These are phyloP conservation scores for Acmispon strigosus DNA, from an alignment of 306 rosid species.

Conservation along the genomic window DNA sequence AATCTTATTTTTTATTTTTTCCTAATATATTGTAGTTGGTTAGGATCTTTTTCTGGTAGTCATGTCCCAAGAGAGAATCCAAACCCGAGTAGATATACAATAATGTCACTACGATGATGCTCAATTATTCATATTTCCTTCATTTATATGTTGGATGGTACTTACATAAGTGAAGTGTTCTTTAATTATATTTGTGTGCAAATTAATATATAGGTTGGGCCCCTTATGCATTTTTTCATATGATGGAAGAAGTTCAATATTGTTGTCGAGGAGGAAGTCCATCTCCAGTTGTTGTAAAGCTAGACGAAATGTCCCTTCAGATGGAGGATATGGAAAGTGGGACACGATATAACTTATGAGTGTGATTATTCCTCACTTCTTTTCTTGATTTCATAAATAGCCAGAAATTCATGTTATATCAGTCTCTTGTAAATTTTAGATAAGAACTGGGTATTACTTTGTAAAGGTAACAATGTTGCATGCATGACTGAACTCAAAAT, in stretches of 20 bases:
- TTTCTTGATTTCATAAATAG: neutral
- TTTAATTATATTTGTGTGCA: neutral
- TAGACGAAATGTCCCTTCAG: neutral
- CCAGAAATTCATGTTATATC: neutral
- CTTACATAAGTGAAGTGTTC: neutral
- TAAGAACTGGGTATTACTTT: too few relatives aligned
- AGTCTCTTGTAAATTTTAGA: neutral
- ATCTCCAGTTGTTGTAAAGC: neutral
- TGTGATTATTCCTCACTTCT: neutral
- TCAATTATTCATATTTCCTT: neutral
- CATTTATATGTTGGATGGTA: neutral
- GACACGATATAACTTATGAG: neutral
- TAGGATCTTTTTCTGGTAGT: too few relatives aligned
- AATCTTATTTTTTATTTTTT: too few relatives aligned
- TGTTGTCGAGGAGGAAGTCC: neutral
- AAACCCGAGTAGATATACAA: too few relatives aligned
- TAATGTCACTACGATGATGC: too few relatives aligned
- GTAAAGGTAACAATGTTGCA: too few relatives aligned
- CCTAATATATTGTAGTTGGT: too few relatives aligned
- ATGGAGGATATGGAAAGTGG: constrained; percentile 24
- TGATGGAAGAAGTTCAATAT: constrained; percentile 10
- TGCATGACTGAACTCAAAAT: too few relatives aligned
- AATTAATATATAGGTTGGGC: constrained; percentile 43
- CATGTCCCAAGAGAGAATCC: too few relatives aligned
- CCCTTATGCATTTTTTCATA: constrained; percentile 37